phyloP scores from a whole-genome alignment of 1,284 basidiomycete genomes.

The Ceratobasidium sp. region DNA sequence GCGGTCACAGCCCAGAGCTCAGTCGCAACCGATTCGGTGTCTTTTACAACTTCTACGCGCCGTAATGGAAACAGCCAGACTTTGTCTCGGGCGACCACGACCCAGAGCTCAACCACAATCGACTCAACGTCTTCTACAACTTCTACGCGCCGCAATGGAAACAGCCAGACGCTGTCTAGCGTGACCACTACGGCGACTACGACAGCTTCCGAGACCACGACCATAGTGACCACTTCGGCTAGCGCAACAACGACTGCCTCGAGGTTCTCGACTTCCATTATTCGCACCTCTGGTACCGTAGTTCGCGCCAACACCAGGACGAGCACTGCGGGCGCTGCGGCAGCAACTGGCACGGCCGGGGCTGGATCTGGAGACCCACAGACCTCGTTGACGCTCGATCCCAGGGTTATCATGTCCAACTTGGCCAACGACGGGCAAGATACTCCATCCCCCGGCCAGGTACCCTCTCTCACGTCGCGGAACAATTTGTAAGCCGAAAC shows the following conservation, averaged over 20 bases:
- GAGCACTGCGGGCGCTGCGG: constrained; percentile 33
- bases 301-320: constrained; percentile 38
- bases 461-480: constrained; percentile 64
- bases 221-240: constrained; percentile 35
- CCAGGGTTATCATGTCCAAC: constrained; percentile 57
- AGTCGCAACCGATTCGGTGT: not conserved
- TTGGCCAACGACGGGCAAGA: constrained; percentile 39
- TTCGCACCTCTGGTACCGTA: constrained; percentile 2
- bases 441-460: constrained; percentile 55
- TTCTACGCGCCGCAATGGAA: constrained; percentile 3
- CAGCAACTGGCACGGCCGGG: constrained; percentile 39
- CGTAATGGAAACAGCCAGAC: not conserved
- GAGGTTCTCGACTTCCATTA: constrained; percentile 10
- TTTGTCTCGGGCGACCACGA: not conserved
- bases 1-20: not conserved
- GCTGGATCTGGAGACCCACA: constrained; percentile 51
- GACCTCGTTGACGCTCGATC: constrained; percentile 61
- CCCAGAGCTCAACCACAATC: not conserved
- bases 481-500: constrained; percentile 62
- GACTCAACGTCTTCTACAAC: not conserved
- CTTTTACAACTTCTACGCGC: not conserved
- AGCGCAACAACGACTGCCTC: constrained; percentile 38
- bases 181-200: not conserved
- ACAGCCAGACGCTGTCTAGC: not conserved
- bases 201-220: constrained; percentile 14